Evolutionary conservation across 495 filamentous ascomycete genomes (phyloP), one percentile per base, ranked within the genome.

Genomic region (Neurospora sp.): DNA sequence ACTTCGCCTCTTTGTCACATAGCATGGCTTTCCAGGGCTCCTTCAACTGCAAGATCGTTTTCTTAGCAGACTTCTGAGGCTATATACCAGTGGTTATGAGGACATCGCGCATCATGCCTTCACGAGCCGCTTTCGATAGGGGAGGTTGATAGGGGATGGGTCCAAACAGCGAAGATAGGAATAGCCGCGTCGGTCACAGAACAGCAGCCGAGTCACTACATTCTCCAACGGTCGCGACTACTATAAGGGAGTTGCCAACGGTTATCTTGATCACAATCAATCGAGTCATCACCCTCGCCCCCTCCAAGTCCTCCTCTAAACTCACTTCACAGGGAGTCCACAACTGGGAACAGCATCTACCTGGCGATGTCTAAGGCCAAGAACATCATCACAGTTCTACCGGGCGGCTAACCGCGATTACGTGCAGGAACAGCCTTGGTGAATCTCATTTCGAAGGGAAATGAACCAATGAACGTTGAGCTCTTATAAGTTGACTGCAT

Each of bases 331-430:
- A 35, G 12, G 11, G 6, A 66, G 54, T 62, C 5, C 23, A 62
- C 0, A 62, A 31, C 12, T 62, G 23, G 54, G 23, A 31, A 31
- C 16, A 35, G 54, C 16, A 5, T 31, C 31, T 31, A 31, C 31
- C 31, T 31, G 31, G 31, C 31, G 31, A 8, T 37, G 14, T 35
- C 54, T 12, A 66, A 6, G 14, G 54, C 54, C 54, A 66, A 35
- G 54, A 66, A 6, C 59, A 31, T 40, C 20, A 35, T 37, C 41
- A 10, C 20, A 38, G 40, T 69, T 75, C 74, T 71, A 42, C 71
- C 44, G 39, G 70, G 74, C 74, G 74, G 72, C 74, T 74, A 74
- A 73, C 66, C 59, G 69, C 74, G 69, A 75, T 75, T 75, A 71
- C 71, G 74, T 70, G 74, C 74, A 75, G 71, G 42, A 23, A 38